A percentile compares a stretch with the other conserved stretches of the same genome.
These are phyloP conservation scores for Fraxinus dipetala DNA, from an alignment of 305 asterid species.

Conservation along the genomic window DNA sequence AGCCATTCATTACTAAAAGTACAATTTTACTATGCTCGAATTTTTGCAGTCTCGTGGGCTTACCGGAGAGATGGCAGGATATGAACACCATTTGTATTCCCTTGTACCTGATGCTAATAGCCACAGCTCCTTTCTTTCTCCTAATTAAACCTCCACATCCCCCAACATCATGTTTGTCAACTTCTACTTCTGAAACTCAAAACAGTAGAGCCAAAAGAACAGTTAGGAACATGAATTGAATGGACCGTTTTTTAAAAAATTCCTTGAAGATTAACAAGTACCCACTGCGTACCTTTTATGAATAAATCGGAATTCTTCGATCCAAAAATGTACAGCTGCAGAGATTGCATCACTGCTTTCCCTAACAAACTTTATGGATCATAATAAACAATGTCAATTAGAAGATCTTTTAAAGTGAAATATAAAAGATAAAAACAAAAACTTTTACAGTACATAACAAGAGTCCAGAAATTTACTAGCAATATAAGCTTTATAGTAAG, in stretches of 20 bases:
- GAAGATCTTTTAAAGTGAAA: neutral
- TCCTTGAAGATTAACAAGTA: neutral
- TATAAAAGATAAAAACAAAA: neutral
- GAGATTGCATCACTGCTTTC: conserved; percentile 61
- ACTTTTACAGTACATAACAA: neutral
- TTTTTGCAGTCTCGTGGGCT: neutral
- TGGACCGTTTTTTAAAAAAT: neutral
- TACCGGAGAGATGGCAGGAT: conserved; percentile 75
- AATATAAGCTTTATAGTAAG: neutral
- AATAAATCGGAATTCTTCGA: conserved; percentile 31
- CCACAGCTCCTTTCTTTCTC: conserved; percentile 74
- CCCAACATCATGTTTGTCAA: conserved; percentile 53
- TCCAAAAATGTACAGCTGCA: conserved; percentile 56
- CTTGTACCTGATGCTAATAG: conserved; percentile 46
- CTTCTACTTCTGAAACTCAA: conserved; percentile 38
- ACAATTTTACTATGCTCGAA: neutral
- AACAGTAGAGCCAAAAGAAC: neutral
- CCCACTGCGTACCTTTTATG: conserved; percentile 34
- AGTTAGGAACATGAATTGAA: neutral
- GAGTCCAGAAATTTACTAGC: neutral
- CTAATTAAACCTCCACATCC: conserved; percentile 63
- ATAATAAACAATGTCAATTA: neutral
- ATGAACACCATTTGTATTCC: conserved; percentile 52
- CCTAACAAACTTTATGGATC: conserved; percentile 40
- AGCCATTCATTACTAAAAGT: neutral